A percentile compares a stretch with the other conserved stretches of the same genome.
These are phyloP conservation scores for Mycena galericulata DNA, from an alignment of 768 basidiomycete species.

Conservation along the genomic window DNA sequence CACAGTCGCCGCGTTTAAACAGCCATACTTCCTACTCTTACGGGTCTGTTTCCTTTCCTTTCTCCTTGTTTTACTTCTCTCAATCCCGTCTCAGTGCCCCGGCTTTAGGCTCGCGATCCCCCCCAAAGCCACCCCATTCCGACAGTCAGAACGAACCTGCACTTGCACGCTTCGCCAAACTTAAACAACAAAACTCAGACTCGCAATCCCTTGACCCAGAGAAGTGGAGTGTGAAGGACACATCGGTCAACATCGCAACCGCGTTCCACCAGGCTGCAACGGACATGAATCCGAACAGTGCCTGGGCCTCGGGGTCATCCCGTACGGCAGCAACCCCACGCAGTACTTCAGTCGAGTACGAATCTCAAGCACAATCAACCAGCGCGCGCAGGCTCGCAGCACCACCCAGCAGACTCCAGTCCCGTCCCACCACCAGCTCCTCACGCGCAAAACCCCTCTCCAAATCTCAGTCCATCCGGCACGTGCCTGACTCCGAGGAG, in stretches of 20 bases:
- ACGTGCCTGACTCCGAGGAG: constrained; percentile 81
- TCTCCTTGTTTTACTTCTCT: constrained; percentile 35
- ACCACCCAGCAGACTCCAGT: constrained; percentile 64
- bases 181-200: constrained; percentile 56
- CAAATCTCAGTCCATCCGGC: constrained; percentile 64
- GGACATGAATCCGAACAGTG: constrained; percentile 68
- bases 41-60: constrained; percentile 62
- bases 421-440: constrained; percentile 41
- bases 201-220: constrained; percentile 65
- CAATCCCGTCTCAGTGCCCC: constrained; percentile 60
- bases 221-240: constrained; percentile 83
- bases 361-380: constrained; percentile 69
- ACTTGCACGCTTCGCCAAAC: constrained; percentile 51
- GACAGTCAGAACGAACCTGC: constrained; percentile 17
- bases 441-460: constrained; percentile 60
- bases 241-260: constrained; percentile 87
- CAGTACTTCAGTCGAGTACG: constrained; percentile 86
- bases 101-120: constrained; percentile 66
- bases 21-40: constrained; percentile 75
- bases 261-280: constrained; percentile 82
- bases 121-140: constrained; percentile 56
- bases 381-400: constrained; percentile 68
- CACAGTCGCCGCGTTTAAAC: constrained; percentile 52
- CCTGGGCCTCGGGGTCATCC: constrained; percentile 76
- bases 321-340: constrained; percentile 65